phyloP scores from a whole-genome alignment of 2,329 filamentous ascomycete genomes.

The Ophiocordyceps sinensis region DNA sequence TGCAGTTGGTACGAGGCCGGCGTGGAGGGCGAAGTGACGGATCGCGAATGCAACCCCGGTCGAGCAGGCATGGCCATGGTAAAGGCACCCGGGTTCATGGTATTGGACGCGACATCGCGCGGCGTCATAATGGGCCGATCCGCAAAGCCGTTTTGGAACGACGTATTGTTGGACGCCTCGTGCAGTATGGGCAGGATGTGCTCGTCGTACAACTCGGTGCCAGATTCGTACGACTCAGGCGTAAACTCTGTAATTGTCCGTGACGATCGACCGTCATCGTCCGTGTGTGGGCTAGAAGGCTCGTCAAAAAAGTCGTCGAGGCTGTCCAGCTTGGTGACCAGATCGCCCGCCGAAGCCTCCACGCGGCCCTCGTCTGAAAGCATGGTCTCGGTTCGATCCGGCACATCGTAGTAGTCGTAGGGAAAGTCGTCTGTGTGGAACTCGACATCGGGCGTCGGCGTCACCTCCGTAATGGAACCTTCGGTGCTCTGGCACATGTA shows the following conservation, averaged over 20 bases:
- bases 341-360: conserved; percentile 57
- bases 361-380: conserved; percentile 68
- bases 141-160: conserved; percentile 78
- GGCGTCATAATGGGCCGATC: conserved; percentile 51
- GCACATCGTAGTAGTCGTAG: conserved; percentile 60
- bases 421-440: conserved; percentile 85
- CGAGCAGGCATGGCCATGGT: conserved; percentile 31
- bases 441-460: conserved; percentile 72
- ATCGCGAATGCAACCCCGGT: conserved; percentile 63
- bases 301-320: conserved; percentile 75
- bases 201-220: conserved; percentile 79
- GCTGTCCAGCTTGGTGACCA: conserved; percentile 67
- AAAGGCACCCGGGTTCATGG: conserved; percentile 49
- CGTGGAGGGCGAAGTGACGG: conserved; percentile 66
- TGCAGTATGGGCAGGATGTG: conserved; percentile 83
- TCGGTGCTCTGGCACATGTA: conserved; percentile 73
- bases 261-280: conserved; percentile 46
- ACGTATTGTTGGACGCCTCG: conserved; percentile 66
- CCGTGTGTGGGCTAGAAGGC: conserved; percentile 39
- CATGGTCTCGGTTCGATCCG: conserved; percentile 77
- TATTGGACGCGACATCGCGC: conserved; percentile 44
- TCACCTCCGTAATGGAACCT: conserved; percentile 40
- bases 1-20: conserved; percentile 39
- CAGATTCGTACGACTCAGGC: conserved; percentile 53
- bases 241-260: conserved; percentile 51